These are phyloP conservation scores for Podospora appendiculata DNA, from an alignment of 495 filamentous ascomycete genomes.

Conservation along the genomic window DNA sequence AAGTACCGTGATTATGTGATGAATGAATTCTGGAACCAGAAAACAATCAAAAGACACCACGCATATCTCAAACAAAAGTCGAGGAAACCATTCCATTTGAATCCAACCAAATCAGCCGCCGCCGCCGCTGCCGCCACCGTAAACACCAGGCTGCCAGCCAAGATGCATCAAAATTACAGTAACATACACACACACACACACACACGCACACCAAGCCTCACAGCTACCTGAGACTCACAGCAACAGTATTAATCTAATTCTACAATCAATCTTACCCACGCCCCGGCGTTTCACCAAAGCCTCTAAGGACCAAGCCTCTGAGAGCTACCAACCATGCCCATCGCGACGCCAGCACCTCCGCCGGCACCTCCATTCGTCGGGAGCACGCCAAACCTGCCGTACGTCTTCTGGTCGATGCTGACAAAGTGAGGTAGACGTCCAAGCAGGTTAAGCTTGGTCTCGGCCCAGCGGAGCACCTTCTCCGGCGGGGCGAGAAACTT, in stretches of 20 bases:
- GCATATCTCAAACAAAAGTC: too few species aligned
- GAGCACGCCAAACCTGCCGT: constrained; percentile 84
- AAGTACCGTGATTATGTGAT: too few species aligned
- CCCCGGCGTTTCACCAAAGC: background rate
- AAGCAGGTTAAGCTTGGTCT: constrained; percentile 75
- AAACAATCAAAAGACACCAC: too few species aligned
- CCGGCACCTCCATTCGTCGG: constrained; percentile 37
- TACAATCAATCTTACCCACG: too few species aligned
- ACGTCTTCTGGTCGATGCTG: constrained; percentile 91
- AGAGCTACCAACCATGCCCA: constrained; percentile 51
- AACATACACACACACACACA: background rate
- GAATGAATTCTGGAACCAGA: too few species aligned
- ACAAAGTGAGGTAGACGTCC: constrained; percentile 81
- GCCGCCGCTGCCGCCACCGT: background rate
- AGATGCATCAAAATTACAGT: background rate
- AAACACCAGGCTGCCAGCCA: background rate
- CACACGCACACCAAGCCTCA: too few species aligned
- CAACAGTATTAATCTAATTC: too few species aligned
- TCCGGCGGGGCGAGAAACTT: constrained; percentile 81
- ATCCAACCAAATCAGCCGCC: background rate
- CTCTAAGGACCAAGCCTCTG: constrained; percentile 57
- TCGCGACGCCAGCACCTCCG: constrained; percentile 24
- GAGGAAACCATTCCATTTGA: too few species aligned
- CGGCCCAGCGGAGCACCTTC: constrained; percentile 70
- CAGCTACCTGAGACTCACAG: too few species aligned